Base-by-base conservation (phyloP, 176 grass and related monocot species). In the Canna indica region DNA sequence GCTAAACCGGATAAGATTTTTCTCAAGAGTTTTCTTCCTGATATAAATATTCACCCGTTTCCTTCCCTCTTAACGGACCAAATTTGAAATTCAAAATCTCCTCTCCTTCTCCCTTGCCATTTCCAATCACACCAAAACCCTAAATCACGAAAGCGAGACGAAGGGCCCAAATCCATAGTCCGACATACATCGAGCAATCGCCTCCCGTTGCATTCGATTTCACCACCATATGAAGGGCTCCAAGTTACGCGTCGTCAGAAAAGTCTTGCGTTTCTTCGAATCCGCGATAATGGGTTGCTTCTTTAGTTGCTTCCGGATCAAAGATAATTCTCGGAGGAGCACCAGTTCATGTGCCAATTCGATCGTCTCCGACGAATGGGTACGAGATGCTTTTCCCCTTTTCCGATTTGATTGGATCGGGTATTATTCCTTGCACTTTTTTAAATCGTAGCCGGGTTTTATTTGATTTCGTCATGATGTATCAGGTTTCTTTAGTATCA, bases 271-370 rank as follows among this genome's bases (percentile, higher is more conserved):
- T 0, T 77, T 77, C n/a, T 53, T 77, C 16, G 75, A 77, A 32
- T 68, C 75, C 3, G 64, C 38, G 14, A 29, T 77, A 8, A 56
- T 69, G 64, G 48, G 50, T 28, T 77, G 75, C 45, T 69, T 77
- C 47, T 77, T 77, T 12, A 25, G 62, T 26, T 77, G 75, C 75
- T 77, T 77, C 36, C 47, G 75, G 32, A 59, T 42, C 34, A 68
- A 69, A 45, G 63, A 58, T 28, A 48, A 77, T n/a, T 24, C 38
- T 7, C 75, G 48, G 64, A 69, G 50, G 75, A 69, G 57, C 33
- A 44, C 24, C 34, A 34, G 16, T 44, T 25, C 48, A 1, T 22
- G 46, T 10, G 7, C 16, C 34, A 69, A 44, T 14, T 66, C 29
- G 18, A 36, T 35, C 59, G 17, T 36, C 33, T 33, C 18, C 31